phyloP scores from a whole-genome alignment of 495 filamentous ascomycete genomes.

The Penicillium taxi region DNA sequence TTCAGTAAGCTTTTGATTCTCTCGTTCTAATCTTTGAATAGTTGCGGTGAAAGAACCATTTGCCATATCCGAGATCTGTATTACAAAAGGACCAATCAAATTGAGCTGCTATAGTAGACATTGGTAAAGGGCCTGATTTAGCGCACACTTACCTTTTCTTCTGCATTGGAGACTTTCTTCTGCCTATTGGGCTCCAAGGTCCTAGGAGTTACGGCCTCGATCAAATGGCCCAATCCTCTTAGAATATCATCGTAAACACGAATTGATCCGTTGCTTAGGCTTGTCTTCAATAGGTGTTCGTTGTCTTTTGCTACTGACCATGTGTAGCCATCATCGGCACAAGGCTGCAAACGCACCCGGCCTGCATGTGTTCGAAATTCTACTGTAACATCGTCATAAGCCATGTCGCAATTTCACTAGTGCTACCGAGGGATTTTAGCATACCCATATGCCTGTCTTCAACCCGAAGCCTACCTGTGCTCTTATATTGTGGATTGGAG shows the following conservation, averaged over 20 bases:
- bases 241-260: constrained; percentile 1
- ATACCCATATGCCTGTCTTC: too few relatives aligned
- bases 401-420: too few relatives aligned
- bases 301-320: constrained; percentile 9
- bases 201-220: background rate
- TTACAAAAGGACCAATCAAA: too few relatives aligned
- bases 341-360: constrained; percentile 7
- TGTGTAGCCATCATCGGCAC: constrained; percentile 9
- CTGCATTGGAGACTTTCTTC: background rate
- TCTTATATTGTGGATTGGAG: too few relatives aligned
- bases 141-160: background rate
- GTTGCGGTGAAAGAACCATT: constrained; percentile 2
- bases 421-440: too few relatives aligned
- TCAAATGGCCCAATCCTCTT: background rate
- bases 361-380: too few relatives aligned
- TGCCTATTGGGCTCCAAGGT: background rate
- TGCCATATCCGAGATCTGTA: background rate
- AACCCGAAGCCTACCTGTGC: too few relatives aligned
- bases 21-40: background rate
- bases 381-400: too few relatives aligned
- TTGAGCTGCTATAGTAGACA: too few relatives aligned
- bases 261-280: background rate
- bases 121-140: too few relatives aligned
- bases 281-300: constrained; percentile 3
- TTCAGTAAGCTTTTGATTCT: background rate